phyloP scores from a whole-genome alignment of 2,329 filamentous ascomycete genomes.

The Aspergillus niger region DNA sequence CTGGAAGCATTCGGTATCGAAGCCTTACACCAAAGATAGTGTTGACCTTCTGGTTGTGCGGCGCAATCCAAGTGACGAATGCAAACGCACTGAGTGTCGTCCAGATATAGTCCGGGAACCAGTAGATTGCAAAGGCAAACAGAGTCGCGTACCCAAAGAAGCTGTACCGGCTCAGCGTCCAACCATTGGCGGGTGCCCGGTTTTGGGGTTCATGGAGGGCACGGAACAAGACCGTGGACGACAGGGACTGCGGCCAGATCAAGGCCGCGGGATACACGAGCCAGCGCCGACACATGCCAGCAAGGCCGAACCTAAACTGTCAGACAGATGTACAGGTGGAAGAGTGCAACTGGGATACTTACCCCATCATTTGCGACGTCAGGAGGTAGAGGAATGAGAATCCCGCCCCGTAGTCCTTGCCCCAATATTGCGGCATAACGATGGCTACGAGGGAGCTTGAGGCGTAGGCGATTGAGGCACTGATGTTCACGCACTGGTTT shows the following conservation, averaged over 20 bases:
- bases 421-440: slow-evolving; percentile 38
- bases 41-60: slow-evolving; percentile 41
- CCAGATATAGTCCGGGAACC: slow-evolving; percentile 54
- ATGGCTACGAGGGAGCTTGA: slow-evolving; percentile 36
- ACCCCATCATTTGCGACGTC: slow-evolving; percentile 36
- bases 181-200: slow-evolving; percentile 21
- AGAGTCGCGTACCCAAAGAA: slow-evolving; percentile 22
- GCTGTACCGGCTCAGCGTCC: slow-evolving; percentile 22
- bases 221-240: slow-evolving; percentile 24
- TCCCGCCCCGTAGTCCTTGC: slow-evolving; percentile 34
- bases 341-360: neutral
- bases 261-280: slow-evolving; percentile 25
- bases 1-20: too few species aligned
- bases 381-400: slow-evolving; percentile 38
- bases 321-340: neutral
- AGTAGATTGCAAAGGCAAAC: slow-evolving; percentile 42
- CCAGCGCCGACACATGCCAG: slow-evolving; percentile 25
- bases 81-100: slow-evolving; percentile 51
- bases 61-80: slow-evolving; percentile 51
- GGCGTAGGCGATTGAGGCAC: slow-evolving; percentile 30
- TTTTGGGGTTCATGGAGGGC: slow-evolving; percentile 23
- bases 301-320: slow-evolving; percentile 22
- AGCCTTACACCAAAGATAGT: slow-evolving; percentile 27
- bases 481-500: slow-evolving; percentile 33
- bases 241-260: slow-evolving; percentile 25